Percentiles rank a stretch among this genome's conserved stretches.
Conservation (phyloP, 371 early-diverging fungal genomes). For the Mycotypha africana region DNA sequence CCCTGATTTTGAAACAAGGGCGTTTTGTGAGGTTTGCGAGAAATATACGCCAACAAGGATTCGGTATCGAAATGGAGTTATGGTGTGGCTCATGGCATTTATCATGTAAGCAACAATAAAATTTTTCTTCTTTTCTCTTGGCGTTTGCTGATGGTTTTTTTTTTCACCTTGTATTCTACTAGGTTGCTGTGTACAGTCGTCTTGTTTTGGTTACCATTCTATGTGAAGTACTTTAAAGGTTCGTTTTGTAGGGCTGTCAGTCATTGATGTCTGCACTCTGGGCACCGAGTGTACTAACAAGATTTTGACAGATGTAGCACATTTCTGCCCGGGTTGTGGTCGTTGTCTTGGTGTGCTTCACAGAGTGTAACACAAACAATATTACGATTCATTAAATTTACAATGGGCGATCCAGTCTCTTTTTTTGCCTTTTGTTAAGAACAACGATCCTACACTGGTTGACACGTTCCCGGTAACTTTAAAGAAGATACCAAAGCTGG, state of each 20-base stretch:
- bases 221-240: constrained; percentile 46
- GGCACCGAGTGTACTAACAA: not conserved
- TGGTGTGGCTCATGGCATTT: constrained; percentile 30
- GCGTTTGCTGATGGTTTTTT: no score
- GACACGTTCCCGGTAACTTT: no score
- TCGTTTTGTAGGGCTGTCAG: no score
- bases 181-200: constrained; percentile 34
- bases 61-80: constrained; percentile 30
- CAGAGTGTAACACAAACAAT: constrained; percentile 18
- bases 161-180: not conserved
- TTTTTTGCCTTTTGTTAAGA: no score
- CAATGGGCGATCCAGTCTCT: no score
- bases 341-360: constrained; percentile 20
- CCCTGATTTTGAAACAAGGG: constrained; percentile 36
- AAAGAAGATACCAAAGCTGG: no score
- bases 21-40: constrained; percentile 27
- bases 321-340: constrained; percentile 39
- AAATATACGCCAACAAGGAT: constrained; percentile 32
- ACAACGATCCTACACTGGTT: no score
- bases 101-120: constrained; percentile 21
- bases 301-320: constrained; percentile 25
- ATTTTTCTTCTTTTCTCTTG: not conserved
- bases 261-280: no score
- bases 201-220: constrained; percentile 39
- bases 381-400: no score